phyloP scores from a whole-genome alignment of 1,139 yeast genomes.

The Geotrichum aggregatum region DNA sequence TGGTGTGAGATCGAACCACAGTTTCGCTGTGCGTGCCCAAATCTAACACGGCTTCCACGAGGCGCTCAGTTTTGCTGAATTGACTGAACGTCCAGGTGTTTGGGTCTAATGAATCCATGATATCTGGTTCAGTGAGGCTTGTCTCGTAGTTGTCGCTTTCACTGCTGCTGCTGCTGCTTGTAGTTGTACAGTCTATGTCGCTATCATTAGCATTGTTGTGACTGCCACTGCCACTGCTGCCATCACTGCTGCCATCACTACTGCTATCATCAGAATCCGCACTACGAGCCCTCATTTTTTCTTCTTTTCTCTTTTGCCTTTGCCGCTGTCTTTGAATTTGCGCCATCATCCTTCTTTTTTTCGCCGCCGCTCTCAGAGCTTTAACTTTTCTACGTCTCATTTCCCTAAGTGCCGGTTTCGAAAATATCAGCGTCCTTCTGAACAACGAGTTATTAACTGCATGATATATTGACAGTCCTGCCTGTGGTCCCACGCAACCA shows the following conservation, averaged over 20 bases:
- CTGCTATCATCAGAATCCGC: neutral
- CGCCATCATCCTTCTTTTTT: too few species aligned
- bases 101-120: constrained; percentile 10
- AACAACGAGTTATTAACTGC: neutral
- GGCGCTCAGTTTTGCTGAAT: neutral
- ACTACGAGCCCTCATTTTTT: neutral
- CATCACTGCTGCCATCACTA: neutral
- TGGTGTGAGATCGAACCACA: neutral
- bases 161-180: neutral
- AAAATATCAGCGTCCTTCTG: neutral
- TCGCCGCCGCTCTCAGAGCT: too few species aligned
- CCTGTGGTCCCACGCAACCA: neutral
- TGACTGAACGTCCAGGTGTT: constrained; percentile 9
- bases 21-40: constrained; percentile 6
- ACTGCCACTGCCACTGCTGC: neutral
- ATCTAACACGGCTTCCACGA: neutral
- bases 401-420: neutral
- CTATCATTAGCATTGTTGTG: too few species aligned
- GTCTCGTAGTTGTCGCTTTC: neutral
- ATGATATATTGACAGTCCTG: neutral
- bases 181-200: neutral
- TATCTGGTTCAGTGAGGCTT: constrained; percentile 1
- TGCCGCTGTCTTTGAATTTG: neutral
- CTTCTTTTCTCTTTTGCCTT: neutral
- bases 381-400: neutral